Conservation (phyloP, 73 alveolate genomes). For the Tetrahymena malaccensis region DNA sequence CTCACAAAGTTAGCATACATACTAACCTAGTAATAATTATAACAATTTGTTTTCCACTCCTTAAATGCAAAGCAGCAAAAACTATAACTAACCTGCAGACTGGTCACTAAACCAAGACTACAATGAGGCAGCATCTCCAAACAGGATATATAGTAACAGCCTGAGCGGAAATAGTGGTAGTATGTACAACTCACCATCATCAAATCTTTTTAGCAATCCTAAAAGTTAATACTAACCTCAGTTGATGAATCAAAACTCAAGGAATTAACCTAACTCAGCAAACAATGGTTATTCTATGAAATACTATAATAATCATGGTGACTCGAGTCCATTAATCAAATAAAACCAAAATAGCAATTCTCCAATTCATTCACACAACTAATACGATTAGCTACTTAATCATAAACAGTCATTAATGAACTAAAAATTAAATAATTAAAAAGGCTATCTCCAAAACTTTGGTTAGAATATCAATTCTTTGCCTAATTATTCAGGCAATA, state of each 20-base stretch:
- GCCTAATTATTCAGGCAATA: background rate
- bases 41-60: background rate
- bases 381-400: background rate
- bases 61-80: background rate
- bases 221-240: background rate
- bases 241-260: background rate
- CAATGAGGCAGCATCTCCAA: background rate
- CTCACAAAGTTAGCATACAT: background rate
- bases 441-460: background rate
- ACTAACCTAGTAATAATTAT: background rate
- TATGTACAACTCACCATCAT: background rate
- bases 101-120: background rate
- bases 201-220: background rate
- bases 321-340: background rate
- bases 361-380: background rate
- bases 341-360: background rate
- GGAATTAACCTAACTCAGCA: background rate
- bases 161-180: background rate
- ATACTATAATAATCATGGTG: background rate
- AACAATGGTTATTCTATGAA: background rate
- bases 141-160: background rate
- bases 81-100: background rate
- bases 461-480: background rate
- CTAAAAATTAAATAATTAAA: background rate
- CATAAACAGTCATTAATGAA: background rate